A percentile compares a stretch with the other conserved stretches of the same genome.
Evolutionary conservation across 2,329 filamentous ascomycete genomes (phyloP).

Genomic region (Neophaeococcomyces aloes): DNA sequence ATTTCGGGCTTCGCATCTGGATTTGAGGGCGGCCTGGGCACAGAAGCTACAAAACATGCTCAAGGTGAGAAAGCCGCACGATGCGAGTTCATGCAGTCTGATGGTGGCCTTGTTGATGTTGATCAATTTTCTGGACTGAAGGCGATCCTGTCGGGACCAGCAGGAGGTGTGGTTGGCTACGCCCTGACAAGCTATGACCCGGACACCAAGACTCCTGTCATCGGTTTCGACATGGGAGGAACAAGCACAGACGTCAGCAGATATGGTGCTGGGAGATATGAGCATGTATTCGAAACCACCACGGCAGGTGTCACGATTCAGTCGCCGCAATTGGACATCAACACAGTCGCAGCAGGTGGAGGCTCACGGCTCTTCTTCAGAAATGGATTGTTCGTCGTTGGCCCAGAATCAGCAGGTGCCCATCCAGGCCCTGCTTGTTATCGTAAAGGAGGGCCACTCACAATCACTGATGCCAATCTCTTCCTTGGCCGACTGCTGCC

Average conservation of each 20-base stretch:
- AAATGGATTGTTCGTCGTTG: slow-evolving; percentile 84
- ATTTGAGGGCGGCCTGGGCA: slow-evolving; percentile 70
- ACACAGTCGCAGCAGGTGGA: slow-evolving; percentile 85
- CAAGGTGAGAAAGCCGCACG: slow-evolving; percentile 57
- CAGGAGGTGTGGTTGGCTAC: slow-evolving; percentile 90
- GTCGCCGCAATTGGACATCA: slow-evolving; percentile 85
- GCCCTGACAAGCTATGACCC: slow-evolving; percentile 83
- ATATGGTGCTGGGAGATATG: slow-evolving; percentile 74
- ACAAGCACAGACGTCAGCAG: slow-evolving; percentile 86
- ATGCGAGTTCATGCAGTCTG: slow-evolving; percentile 95
- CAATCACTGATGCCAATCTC: slow-evolving; percentile 85
- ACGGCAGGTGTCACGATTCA: slow-evolving; percentile 92
- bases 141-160: slow-evolving; percentile 81
- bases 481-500: slow-evolving; percentile 77
- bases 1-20: slow-evolving; percentile 66
- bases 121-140: slow-evolving; percentile 67
- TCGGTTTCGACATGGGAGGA: slow-evolving; percentile 93
- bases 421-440: slow-evolving; percentile 90
- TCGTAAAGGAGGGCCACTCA: slow-evolving; percentile 78
- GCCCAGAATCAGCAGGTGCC: slow-evolving; percentile 80
- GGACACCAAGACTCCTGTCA: slow-evolving; percentile 70
- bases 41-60: slow-evolving; percentile 59
- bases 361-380: slow-evolving; percentile 62
- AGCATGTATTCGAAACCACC: slow-evolving; percentile 89
- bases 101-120: slow-evolving; percentile 55